These are phyloP conservation scores for Porodaedalea pini DNA, from an alignment of 1,284 basidiomycete genomes.

Conservation along the genomic window DNA sequence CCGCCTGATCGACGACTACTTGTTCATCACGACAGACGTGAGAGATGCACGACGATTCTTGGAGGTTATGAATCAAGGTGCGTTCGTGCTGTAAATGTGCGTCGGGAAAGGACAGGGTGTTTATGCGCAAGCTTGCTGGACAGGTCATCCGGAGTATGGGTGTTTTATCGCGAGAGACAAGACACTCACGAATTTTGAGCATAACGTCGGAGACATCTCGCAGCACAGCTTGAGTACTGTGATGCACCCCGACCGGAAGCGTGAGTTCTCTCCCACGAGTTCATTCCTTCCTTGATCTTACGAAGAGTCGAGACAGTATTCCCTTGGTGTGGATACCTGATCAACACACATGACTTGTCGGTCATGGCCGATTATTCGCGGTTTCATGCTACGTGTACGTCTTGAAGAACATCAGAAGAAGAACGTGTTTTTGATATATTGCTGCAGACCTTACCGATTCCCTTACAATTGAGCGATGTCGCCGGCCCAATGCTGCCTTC, in stretches of 20 bases:
- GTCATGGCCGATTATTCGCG: constrained; percentile 73
- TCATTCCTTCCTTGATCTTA: not conserved
- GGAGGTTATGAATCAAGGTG: constrained; percentile 74
- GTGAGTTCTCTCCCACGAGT: constrained; percentile 38
- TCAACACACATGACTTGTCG: constrained; percentile 73
- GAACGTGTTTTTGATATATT: not conserved
- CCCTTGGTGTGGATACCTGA: constrained; percentile 85
- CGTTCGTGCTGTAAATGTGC: constrained; percentile 15
- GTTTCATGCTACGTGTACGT: constrained; percentile 56
- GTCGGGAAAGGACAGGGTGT: no score
- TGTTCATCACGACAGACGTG: constrained; percentile 77
- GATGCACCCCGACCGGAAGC: constrained; percentile 43
- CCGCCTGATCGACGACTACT: constrained; percentile 91
- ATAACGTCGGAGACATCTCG: constrained; percentile 18
- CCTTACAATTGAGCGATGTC: constrained; percentile 61
- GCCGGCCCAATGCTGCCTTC: constrained; percentile 56
- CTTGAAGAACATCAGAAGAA: not conserved
- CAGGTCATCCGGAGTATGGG: constrained; percentile 89
- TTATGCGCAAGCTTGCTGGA: not conserved
- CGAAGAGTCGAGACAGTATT: constrained; percentile 53
- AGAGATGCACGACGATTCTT: constrained; percentile 70
- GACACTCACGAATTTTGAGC: constrained; percentile 84
- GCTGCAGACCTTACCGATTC: constrained; percentile 53
- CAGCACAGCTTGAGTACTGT: constrained; percentile 15
- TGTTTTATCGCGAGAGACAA: constrained; percentile 88